Evolutionary conservation across 306 rosid species (phyloP).

Genomic region (Cicer cuneatum): DNA sequence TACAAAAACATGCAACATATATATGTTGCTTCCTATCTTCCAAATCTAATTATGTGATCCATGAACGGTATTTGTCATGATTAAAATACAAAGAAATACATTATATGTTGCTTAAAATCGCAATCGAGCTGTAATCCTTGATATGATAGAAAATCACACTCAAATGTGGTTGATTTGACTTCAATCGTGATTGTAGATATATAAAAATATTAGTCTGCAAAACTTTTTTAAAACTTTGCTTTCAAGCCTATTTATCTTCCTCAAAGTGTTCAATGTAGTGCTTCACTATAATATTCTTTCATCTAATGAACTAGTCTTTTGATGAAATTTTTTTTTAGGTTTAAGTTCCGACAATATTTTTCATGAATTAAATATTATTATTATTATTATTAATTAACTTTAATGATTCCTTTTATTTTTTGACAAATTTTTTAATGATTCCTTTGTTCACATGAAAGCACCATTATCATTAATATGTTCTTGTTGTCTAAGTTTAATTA

Average conservation of each 20-base stretch:
- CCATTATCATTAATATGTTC: conserved; percentile 28
- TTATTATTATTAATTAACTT: not conserved
- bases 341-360: not conserved
- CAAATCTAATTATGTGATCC: conserved; percentile 15
- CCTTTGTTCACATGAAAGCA: conserved; percentile 23
- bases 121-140: not conserved
- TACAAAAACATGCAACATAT: conserved; percentile 2
- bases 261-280: too few relatives aligned
- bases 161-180: not conserved
- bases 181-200: not conserved
- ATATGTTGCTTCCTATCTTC: conserved; percentile 27
- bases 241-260: not conserved
- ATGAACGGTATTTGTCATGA: conserved; percentile 22
- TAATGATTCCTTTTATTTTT: too few relatives aligned
- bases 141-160: not conserved
- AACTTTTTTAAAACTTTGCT: not conserved
- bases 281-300: too few relatives aligned
- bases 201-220: not conserved
- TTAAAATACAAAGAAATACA: not conserved
- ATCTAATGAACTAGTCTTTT: too few relatives aligned
- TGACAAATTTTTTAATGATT: not conserved
- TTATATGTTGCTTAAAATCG: not conserved
- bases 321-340: too few relatives aligned
- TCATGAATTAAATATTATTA: conserved; percentile 29
- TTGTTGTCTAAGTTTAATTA: not conserved